Evolutionary conservation across 176 grass and related monocot genomes (phyloP), one percentile per base, ranked within the genome.

Genomic region (Echinochloa phyllopogon): DNA sequence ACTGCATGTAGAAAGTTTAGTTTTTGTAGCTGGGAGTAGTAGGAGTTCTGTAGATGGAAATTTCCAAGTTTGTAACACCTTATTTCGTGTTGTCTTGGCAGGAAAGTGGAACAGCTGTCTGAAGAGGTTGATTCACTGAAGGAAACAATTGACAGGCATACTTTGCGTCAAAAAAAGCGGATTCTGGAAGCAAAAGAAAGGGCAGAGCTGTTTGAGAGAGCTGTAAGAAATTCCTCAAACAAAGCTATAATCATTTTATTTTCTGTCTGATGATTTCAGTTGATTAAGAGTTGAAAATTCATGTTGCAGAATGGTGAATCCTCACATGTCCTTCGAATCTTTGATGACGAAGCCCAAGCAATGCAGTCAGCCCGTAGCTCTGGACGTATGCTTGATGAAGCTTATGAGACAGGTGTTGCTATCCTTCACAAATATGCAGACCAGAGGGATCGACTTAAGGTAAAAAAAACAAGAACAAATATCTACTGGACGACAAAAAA

Each of bases 401-500:
- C 96, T 57, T 96, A 83, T 48, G 67, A 87, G 20, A 91, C 89
- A 76, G 96, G 96, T 37, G 91, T 99, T 4, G 93, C 94, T 61
- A 89, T 99, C 89, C 96, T 99, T 47, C 84, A 92, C 47, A 96
- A 94, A 71, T 99, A 99, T 29, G 69, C 96, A 38, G 94, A 92
- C 62, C 96, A 99, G 87, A 92, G 94, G 89, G 94, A 99, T 59
- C 86, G 86, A 44, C 85, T 99, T 64, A 99, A 99, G 93, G 96
- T 99, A 87, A 65, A 60, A 29, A 29, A 36, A 71, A 3, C 4
- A 75, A 47, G 29, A 33, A 33, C 29, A 33, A 33, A 33, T 33
- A 58, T 50, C 33, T 55, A 8, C 39, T 70, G 27, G 53, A 51
- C 20, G 10, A 76, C 40, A 17, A 45, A 51, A 59, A 20, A 63